Evolutionary conservation across 805 yeast species (phyloP), one percentile per base, ranked within the genome.

Genomic region (Blastobotrys mokoenaii): DNA sequence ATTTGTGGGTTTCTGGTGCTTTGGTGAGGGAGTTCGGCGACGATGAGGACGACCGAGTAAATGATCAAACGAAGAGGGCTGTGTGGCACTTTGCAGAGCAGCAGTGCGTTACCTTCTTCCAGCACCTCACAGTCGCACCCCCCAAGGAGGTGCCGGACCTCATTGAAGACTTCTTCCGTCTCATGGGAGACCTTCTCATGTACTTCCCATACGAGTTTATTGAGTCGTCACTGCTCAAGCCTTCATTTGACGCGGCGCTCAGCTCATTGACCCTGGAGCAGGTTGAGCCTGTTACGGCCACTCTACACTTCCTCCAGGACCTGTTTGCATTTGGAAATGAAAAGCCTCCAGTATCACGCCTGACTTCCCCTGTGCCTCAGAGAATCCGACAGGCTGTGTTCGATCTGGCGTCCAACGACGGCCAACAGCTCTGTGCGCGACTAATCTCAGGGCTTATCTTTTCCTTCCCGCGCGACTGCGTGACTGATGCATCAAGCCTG

Each of bases 1-100:
- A 82, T 59, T 66, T 89, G 46, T 89, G 95, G 93, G 90, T 85
- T 11, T 81, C 95, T 2, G 97, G 96, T 7, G 56, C 61, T 12
- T 72, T 83, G 8, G 67, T 88, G 43, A 77, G 84, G 46, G 90
- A 85, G 49, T 89, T 72, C 62, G 45, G 49, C 9, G 55, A 44
- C 16, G 51, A 45, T 14, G 78, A 80, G 27, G 71, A 73, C 52
- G 78, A 73, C 39, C 73, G 68, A 47, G 66, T 64, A 22, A 63
- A 66, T n/a, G 71, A 61, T 7, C 71, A 68, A 2, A 65, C 79
- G 16, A 76, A 75, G 51, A 71, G 70, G 25, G 74, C 84, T 2
- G 79, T 84, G 15, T 87, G 86, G 82, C 69, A 73, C 44, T 87
- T 88, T 64, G 82, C 89, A 0, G 62, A 77, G 47, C 74, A 79